Conservation (phyloP, 805 yeast genomes). For the Groenewaldozyma tartarivorans region DNA sequence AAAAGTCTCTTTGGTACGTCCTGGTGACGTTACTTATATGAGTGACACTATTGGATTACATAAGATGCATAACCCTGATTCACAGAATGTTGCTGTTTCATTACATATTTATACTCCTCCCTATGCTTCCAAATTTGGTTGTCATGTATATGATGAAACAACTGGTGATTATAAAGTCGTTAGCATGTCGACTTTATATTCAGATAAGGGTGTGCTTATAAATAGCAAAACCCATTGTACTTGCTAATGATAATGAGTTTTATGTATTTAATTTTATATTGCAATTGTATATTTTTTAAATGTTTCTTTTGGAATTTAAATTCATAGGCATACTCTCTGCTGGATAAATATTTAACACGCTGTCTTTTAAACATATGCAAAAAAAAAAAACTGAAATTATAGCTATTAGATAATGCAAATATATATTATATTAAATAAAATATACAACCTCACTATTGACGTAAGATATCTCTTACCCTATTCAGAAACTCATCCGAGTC, state of each 20-base stretch:
- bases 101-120: constrained; percentile 73
- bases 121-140: constrained; percentile 48
- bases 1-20: constrained; percentile 22
- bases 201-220: constrained; percentile 57
- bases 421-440: background rate
- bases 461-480: constrained; percentile 31
- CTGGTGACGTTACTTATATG: constrained; percentile 49
- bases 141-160: constrained; percentile 35
- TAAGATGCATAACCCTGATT: constrained; percentile 42
- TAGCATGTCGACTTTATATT: constrained; percentile 48
- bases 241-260: too few relatives aligned
- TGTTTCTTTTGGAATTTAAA: too few relatives aligned
- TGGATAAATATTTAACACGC: too few relatives aligned
- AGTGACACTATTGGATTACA: constrained; percentile 59
- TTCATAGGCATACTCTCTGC: too few relatives aligned
- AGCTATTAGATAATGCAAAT: too few relatives aligned
- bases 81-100: constrained; percentile 42
- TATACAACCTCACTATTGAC: constrained; percentile 1
- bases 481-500: constrained; percentile 35
- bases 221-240: too few relatives aligned
- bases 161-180: constrained; percentile 46
- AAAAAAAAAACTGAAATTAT: too few relatives aligned
- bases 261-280: too few relatives aligned
- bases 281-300: too few relatives aligned
- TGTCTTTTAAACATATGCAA: too few relatives aligned